These are phyloP conservation scores for Platanthera guangdongensis DNA, from an alignment of 106 monocot genomes.

Conservation along the genomic window DNA sequence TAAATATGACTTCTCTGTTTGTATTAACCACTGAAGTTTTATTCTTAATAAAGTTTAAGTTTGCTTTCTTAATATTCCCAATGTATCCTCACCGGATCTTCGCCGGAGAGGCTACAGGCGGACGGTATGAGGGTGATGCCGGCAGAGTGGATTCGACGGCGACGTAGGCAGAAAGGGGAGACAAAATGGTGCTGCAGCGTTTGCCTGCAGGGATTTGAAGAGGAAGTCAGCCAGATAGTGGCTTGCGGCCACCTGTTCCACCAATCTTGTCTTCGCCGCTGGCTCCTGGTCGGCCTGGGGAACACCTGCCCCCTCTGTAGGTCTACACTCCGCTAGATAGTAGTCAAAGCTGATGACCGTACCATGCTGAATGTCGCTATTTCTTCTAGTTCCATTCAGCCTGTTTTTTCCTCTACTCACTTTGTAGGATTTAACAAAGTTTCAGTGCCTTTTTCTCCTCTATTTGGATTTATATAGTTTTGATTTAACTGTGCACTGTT, in stretches of 20 bases:
- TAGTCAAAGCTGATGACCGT: background rate
- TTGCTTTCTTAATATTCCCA: no score
- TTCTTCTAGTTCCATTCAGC: background rate
- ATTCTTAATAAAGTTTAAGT: no score
- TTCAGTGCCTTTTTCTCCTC: background rate
- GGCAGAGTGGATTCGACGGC: background rate
- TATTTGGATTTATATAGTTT: background rate
- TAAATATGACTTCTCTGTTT: no score
- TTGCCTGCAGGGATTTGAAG: slow-evolving; percentile 4
- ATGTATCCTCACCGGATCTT: no score
- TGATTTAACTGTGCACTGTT: background rate
- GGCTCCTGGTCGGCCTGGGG: background rate
- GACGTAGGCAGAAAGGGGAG: background rate
- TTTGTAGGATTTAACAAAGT: background rate
- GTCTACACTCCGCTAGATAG: background rate
- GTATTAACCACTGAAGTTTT: no score
- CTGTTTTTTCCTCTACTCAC: background rate
- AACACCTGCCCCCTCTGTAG: slow-evolving; percentile 5
- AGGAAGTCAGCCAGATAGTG: slow-evolving; percentile 9
- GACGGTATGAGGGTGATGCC: background rate
- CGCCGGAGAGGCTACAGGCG: no score
- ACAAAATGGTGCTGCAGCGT: background rate
- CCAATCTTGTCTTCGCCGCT: slow-evolving; percentile 9
- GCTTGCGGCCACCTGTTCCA: slow-evolving; percentile 11
- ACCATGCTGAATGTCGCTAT: background rate